Percentiles rank a stretch among this genome's conserved stretches.
Evolutionary conservation across 1,284 basidiomycete species (phyloP).

Genomic region (Ganoderma lingzhi): DNA sequence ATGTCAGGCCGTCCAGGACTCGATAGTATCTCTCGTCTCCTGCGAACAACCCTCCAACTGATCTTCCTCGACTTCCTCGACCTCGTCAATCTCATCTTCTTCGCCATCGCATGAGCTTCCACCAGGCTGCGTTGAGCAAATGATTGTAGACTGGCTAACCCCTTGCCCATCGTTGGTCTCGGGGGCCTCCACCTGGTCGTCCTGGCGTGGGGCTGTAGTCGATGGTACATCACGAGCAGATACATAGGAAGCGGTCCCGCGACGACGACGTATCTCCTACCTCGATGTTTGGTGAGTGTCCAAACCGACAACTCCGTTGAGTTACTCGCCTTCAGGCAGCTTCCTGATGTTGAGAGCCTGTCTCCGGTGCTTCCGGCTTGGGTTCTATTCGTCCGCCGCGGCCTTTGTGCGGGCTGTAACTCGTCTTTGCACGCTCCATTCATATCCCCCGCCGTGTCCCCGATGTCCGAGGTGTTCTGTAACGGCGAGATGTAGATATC

Average conservation of each 20-base stretch:
- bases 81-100: constrained; percentile 6
- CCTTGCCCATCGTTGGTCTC: background rate
- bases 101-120: background rate
- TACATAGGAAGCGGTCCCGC: too few relatives aligned
- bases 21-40: constrained; percentile 56
- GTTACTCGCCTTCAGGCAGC: background rate
- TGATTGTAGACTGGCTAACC: background rate
- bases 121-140: background rate
- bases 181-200: background rate
- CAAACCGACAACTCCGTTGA: too few relatives aligned
- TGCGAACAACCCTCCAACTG: constrained; percentile 41
- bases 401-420: background rate
- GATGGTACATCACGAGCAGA: background rate
- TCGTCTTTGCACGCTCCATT: background rate
- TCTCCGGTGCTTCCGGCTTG: background rate
- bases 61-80: constrained; percentile 30
- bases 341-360: background rate
- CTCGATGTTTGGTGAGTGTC: background rate
- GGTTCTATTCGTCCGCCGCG: background rate
- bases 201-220: too few relatives aligned
- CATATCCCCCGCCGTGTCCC: background rate
- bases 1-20: constrained; percentile 53
- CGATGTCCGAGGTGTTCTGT: constrained; percentile 25
- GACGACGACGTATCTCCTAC: background rate
- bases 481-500: constrained; percentile 60